Evolutionary conservation across 805 yeast genomes (phyloP).

Genomic region (Metschnikowia hibisci): DNA sequence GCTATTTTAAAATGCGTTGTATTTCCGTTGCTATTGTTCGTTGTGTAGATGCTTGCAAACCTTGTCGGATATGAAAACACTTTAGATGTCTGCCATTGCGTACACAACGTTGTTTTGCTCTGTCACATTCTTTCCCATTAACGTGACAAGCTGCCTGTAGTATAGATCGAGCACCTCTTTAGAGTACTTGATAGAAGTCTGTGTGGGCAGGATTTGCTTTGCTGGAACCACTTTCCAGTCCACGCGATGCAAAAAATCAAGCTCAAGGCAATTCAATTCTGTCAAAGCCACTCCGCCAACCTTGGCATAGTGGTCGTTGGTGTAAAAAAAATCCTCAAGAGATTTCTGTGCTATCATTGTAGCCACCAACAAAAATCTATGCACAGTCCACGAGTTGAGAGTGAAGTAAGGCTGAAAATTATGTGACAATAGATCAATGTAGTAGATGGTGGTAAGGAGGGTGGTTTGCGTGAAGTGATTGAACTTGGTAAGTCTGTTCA

Average conservation of each 20-base stretch:
- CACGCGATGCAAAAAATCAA: conserved; percentile 78
- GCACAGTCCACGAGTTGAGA: conserved; percentile 87
- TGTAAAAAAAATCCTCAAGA: conserved; percentile 88
- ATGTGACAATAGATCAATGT: conserved; percentile 78
- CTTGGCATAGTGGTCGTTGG: conserved; percentile 89
- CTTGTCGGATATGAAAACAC: neutral
- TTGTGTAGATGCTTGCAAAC: neutral
- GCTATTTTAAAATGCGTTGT: conserved; percentile 4
- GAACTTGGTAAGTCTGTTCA: conserved; percentile 68
- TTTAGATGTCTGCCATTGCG: conserved; percentile 1
- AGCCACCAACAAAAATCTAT: conserved; percentile 83
- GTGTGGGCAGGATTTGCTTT: conserved; percentile 23
- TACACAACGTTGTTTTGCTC: conserved; percentile 15
- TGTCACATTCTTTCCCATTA: conserved; percentile 36
- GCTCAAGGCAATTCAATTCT: conserved; percentile 82
- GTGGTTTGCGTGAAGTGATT: conserved; percentile 84
- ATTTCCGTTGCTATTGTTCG: neutral
- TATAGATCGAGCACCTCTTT: conserved; percentile 39
- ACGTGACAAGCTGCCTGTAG: conserved; percentile 36
- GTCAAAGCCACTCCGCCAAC: conserved; percentile 89
- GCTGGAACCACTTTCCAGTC: conserved; percentile 56
- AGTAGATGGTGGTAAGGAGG: conserved; percentile 77
- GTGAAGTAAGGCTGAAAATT: conserved; percentile 74
- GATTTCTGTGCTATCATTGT: conserved; percentile 90
- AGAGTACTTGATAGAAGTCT: conserved; percentile 27